Evolutionary conservation across 352 stramenopile genomes (phyloP).

Genomic region (Pythium sp.): DNA sequence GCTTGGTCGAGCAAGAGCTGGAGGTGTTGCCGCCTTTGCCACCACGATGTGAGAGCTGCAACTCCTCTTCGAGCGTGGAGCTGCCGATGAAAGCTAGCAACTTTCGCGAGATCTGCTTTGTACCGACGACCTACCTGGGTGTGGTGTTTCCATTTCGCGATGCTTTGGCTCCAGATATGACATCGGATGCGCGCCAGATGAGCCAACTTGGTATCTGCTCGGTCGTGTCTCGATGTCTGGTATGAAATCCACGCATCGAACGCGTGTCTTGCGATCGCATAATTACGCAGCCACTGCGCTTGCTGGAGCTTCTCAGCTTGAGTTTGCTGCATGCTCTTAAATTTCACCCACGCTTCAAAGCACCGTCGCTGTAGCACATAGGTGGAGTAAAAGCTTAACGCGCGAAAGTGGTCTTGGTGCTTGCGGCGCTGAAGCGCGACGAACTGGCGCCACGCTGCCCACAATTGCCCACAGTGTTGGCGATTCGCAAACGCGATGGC

Average conservation of each 20-base stretch:
- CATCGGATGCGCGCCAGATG: background rate
- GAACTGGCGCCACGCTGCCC: conserved; percentile 24
- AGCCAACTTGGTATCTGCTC: background rate
- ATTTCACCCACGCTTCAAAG: conserved; percentile 12
- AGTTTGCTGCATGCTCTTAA: background rate
- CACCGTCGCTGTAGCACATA: conserved; percentile 25
- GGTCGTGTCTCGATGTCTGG: background rate
- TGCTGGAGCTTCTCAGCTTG: background rate
- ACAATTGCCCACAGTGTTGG: conserved; percentile 11
- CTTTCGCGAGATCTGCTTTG: background rate
- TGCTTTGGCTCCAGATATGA: conserved; percentile 2
- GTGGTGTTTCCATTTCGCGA: conserved; percentile 3
- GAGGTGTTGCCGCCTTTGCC: background rate
- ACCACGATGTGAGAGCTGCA: conserved; percentile 19
- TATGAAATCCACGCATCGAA: conserved; percentile 11
- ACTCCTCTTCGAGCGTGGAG: background rate
- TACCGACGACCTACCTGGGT: background rate
- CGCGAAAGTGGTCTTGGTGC: conserved; percentile 25
- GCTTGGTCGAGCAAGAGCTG: background rate
- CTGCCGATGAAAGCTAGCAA: background rate
- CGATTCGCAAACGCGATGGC: conserved; percentile 9
- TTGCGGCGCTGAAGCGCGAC: conserved; percentile 21
- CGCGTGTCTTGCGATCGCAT: background rate
- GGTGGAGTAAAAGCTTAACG: conserved; percentile 29
- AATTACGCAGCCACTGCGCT: background rate